Conservation (phyloP, 768 basidiomycete species). For the Trametes meyenii region DNA sequence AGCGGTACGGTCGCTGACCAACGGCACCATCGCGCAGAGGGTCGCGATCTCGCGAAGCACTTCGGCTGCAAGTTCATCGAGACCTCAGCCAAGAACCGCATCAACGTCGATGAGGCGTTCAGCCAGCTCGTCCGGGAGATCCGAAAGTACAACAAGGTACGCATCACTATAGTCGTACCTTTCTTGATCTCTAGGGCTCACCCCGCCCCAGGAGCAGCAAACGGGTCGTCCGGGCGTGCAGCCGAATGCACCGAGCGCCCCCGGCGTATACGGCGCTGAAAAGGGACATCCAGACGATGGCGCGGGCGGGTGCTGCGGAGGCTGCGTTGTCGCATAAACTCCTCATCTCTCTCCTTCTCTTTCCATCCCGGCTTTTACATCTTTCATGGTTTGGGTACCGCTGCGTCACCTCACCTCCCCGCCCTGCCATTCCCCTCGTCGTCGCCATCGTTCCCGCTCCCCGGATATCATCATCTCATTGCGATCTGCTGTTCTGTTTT, state of each 20-base stretch:
- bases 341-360: background rate
- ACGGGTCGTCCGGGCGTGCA: slow-evolving; percentile 67
- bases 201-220: slow-evolving; percentile 63
- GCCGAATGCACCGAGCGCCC: slow-evolving; percentile 43
- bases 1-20: slow-evolving; percentile 2
- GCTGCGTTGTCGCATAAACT: slow-evolving; percentile 61
- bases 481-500: slow-evolving; percentile 22
- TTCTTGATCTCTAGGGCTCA: background rate
- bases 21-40: slow-evolving; percentile 62
- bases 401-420: slow-evolving; percentile 21
- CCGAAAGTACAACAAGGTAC: slow-evolving; percentile 89
- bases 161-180: slow-evolving; percentile 16
- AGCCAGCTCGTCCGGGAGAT: slow-evolving; percentile 92
- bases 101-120: slow-evolving; percentile 97
- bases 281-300: slow-evolving; percentile 56
- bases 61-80: slow-evolving; percentile 95
- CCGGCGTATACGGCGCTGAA: slow-evolving; percentile 51
- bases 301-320: slow-evolving; percentile 62
- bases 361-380: background rate
- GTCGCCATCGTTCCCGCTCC: slow-evolving; percentile 5
- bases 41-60: slow-evolving; percentile 93
- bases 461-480: slow-evolving; percentile 20
- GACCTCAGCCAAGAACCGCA: slow-evolving; percentile 94
- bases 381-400: slow-evolving; percentile 13
- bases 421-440: slow-evolving; percentile 9